These are phyloP conservation scores for Suillus subaureus DNA, from an alignment of 768 basidiomycete species.

Conservation along the genomic window DNA sequence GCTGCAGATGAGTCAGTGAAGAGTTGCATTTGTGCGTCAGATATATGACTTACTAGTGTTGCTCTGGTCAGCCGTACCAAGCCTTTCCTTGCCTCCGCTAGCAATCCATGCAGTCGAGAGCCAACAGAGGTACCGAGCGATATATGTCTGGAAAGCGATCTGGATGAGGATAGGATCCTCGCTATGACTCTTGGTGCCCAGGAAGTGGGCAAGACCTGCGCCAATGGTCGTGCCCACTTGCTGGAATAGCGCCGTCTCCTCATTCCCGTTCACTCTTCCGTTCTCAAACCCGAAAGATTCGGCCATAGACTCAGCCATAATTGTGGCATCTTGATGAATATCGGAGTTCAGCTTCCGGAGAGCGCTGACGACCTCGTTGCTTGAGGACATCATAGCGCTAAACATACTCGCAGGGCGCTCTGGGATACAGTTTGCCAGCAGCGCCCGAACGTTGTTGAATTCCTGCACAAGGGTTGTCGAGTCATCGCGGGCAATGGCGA, in stretches of 20 bases:
- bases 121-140: slow-evolving; percentile 30
- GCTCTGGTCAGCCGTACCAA: slow-evolving; percentile 34
- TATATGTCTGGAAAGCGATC: slow-evolving; percentile 37
- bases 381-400: slow-evolving; percentile 39
- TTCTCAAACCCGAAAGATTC: slow-evolving; percentile 39
- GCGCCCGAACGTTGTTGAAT: slow-evolving; percentile 16
- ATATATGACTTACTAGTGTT: not conserved
- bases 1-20: slow-evolving; percentile 23
- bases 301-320: slow-evolving; percentile 49
- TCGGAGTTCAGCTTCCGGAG: slow-evolving; percentile 49
- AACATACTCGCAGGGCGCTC: slow-evolving; percentile 44
- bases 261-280: slow-evolving; percentile 18
- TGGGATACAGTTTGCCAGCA: slow-evolving; percentile 27
- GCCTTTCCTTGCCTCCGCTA: slow-evolving; percentile 33
- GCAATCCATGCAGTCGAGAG: slow-evolving; percentile 32
- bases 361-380: slow-evolving; percentile 46
- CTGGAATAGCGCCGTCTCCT: slow-evolving; percentile 20
- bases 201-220: slow-evolving; percentile 26
- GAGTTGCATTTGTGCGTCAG: not conserved
- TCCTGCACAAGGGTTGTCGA: slow-evolving; percentile 31
- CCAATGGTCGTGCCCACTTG: slow-evolving; percentile 25
- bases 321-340: slow-evolving; percentile 50
- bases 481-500: slow-evolving; percentile 29
- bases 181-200: slow-evolving; percentile 29
- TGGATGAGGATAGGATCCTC: slow-evolving; percentile 40